Percentiles rank a stretch among this genome's conserved stretches.
Conservation (phyloP, 768 basidiomycete genomes). For the Leccinum fibrillosum region DNA sequence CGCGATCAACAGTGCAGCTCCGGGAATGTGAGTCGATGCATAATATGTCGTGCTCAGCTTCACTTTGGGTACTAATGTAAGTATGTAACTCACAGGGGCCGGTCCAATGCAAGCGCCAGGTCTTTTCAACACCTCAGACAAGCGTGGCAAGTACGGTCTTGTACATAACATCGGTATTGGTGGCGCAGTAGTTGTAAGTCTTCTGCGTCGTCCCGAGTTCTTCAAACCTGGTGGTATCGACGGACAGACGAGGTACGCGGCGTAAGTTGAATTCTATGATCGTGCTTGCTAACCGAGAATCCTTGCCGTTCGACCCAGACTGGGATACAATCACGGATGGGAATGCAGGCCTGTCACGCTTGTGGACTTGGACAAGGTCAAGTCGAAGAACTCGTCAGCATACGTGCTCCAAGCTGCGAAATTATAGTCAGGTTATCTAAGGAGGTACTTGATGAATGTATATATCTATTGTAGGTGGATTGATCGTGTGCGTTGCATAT, state of each 20-base stretch:
- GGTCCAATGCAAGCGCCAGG: constrained; percentile 81
- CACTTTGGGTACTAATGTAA: constrained; percentile 35
- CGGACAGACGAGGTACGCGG: constrained; percentile 56
- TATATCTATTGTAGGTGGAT: too few relatives aligned
- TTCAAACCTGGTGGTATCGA: constrained; percentile 63
- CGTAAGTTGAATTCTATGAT: neutral
- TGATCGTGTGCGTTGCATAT: too few relatives aligned
- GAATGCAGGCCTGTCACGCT: constrained; percentile 61
- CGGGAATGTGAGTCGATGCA: constrained; percentile 50
- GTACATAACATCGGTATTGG: constrained; percentile 85
- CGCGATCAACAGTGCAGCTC: constrained; percentile 57
- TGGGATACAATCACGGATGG: constrained; percentile 80
- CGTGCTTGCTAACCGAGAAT: neutral
- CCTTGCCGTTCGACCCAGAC: constrained; percentile 33
- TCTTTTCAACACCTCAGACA: constrained; percentile 58
- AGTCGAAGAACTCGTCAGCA: constrained; percentile 58
- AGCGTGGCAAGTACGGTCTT: constrained; percentile 74
- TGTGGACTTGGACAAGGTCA: constrained; percentile 71
- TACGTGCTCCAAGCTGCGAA: constrained; percentile 33
- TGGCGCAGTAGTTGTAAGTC: constrained; percentile 72
- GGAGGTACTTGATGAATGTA: too few relatives aligned
- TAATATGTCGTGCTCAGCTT: neutral
- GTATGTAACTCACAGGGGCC: constrained; percentile 49
- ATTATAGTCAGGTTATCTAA: neutral
- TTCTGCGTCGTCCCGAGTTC: constrained; percentile 77